Base-by-base conservation (phyloP, 805 yeast species). In the Yarrowia phangngaensis region DNA sequence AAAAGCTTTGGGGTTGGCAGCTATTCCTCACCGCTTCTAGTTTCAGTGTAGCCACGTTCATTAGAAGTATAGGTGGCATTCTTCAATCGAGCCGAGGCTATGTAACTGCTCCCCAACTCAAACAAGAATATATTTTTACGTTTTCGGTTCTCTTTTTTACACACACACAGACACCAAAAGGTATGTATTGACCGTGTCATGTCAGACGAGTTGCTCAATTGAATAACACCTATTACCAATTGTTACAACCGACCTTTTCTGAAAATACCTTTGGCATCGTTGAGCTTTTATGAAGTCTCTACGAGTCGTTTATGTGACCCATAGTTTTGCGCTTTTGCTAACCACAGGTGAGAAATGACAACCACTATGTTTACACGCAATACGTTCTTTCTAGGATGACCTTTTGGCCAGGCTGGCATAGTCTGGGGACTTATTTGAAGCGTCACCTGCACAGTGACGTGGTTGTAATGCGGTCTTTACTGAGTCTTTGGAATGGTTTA, bases 341-440 rank as follows among this genome's bases (percentile, higher is more conserved):
- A 38, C 45, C 32, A 6, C 45, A 38, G 45, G 45, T 38, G 45
- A 38, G 45, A 36, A 22, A n/a, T n/a, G n/a, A n/a, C n/a, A n/a
- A n/a, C n/a, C n/a, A n/a, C n/a, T n/a, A n/a, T n/a, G n/a, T n/a
- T n/a, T n/a, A 35, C 22, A 26, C 22, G 15, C 11, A 13, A 5
- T 12, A 11, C n/a, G n/a, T 26, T 26, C 8, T 23, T 27, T 27
- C 45, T 19, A 38, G 14, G 45, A 38, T 38, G 45, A 38, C 24
- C 19, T 38, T 27, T 38, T 32, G 45, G 27, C 45, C 45, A 32
- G 45, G 45, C 45, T 31, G 45, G 27, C 45, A 38, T 38, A 38
- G 23, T 14, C 24, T 2, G 45, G 13, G 13, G 32, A 19, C 32
- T 38, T 27, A 26, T 9, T 26, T 20, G 27, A 38, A 38, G 45